These are phyloP conservation scores for Candida xyloterini DNA, from an alignment of 805 yeast species.

Conservation along the genomic window DNA sequence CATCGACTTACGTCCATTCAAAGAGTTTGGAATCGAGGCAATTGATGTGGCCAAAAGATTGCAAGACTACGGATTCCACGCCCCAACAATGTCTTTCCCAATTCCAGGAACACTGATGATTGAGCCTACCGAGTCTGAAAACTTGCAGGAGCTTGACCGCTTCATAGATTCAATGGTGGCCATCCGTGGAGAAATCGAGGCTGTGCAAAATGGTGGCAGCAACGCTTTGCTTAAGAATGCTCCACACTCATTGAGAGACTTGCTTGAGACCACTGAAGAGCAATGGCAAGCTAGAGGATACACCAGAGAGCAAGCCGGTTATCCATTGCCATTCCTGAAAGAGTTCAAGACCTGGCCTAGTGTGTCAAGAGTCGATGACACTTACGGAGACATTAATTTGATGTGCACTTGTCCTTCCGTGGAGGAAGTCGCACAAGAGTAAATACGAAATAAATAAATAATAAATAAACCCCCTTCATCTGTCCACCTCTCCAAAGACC, in stretches of 20 bases:
- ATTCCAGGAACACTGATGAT: conserved; percentile 97
- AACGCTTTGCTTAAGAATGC: conserved; percentile 78
- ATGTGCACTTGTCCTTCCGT: conserved; percentile 92
- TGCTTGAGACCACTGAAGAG: conserved; percentile 51
- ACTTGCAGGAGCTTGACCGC: conserved; percentile 82
- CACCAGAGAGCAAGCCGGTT: conserved; percentile 90
- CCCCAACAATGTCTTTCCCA: conserved; percentile 98
- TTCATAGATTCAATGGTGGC: conserved; percentile 84
- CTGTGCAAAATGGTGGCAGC: conserved; percentile 61
- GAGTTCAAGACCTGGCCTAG: conserved; percentile 91
- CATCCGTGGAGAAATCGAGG: conserved; percentile 78
- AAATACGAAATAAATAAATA: conserved; percentile 6
- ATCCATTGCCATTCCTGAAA: conserved; percentile 75
- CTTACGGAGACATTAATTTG: conserved; percentile 89
- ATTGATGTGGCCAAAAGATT: conserved; percentile 95
- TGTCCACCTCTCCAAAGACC: conserved; percentile 93
- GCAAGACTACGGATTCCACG: conserved; percentile 98
- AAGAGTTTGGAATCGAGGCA: conserved; percentile 80
- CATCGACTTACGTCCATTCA: conserved; percentile 83
- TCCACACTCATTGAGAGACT: conserved; percentile 85
- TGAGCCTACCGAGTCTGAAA: conserved; percentile 97
- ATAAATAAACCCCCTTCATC: conserved; percentile 39
- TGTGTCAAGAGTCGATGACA: conserved; percentile 89
- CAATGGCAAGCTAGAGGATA: conserved; percentile 89
- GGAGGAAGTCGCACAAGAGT: conserved; percentile 55